These are phyloP conservation scores for Crithidia fasciculata DNA, from an alignment of 208 protist genomes.

Conservation along the genomic window DNA sequence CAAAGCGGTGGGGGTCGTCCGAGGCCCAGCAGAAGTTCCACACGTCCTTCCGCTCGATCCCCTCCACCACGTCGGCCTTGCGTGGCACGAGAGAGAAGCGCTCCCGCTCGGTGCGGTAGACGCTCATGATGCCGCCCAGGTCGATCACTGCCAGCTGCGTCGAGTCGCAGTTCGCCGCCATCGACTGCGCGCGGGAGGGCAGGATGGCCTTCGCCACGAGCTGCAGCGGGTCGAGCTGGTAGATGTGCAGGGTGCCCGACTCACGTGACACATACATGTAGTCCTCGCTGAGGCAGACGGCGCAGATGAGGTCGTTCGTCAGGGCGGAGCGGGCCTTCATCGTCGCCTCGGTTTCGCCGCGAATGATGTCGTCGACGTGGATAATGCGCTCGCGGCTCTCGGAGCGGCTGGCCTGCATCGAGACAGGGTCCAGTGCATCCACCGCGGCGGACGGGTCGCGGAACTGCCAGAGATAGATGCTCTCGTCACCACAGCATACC, in stretches of 20 bases:
- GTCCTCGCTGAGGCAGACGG: conserved; percentile 82
- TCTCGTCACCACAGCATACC: conserved; percentile 90
- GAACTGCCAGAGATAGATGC: conserved; percentile 96
- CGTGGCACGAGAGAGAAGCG: conserved; percentile 67
- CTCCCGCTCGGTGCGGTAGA: conserved; percentile 68
- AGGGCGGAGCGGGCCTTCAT: conserved; percentile 68
- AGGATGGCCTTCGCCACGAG: conserved; percentile 86
- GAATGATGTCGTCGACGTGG: conserved; percentile 93
- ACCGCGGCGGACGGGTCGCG: conserved; percentile 76
- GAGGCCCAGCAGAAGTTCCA: conserved; percentile 94
- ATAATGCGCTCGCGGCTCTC: conserved; percentile 82
- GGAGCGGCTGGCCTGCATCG: conserved; percentile 78
- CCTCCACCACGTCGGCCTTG: conserved; percentile 54
- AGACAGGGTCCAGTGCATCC: conserved; percentile 84
- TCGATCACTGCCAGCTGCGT: conserved; percentile 92
- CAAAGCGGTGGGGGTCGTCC: conserved; percentile 94
- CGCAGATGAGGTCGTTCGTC: conserved; percentile 93
- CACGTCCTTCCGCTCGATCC: conserved; percentile 95
- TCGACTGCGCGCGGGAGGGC: conserved; percentile 73
- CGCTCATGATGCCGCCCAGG: conserved; percentile 80
- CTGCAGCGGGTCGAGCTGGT: conserved; percentile 85
- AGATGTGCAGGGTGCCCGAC: conserved; percentile 89
- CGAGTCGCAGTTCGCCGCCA: conserved; percentile 92
- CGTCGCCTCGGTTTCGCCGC: conserved; percentile 51
- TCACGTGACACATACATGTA: conserved; percentile 90